Base-by-base conservation (phyloP, 495 filamentous ascomycete genomes). In the Jackrogersella multiformis region DNA sequence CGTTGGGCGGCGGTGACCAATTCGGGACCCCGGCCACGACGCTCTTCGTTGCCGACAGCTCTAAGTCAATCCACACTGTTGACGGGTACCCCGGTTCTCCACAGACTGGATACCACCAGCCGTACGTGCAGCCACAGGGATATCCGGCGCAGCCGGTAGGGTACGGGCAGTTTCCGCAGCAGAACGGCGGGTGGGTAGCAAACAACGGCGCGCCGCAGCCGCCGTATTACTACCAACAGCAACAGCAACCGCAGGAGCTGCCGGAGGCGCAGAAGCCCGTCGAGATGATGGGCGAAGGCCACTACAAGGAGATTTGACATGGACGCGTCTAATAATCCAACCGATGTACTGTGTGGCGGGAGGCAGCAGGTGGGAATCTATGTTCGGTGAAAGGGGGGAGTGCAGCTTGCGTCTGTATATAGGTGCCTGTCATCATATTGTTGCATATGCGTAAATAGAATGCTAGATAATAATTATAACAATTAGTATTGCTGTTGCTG, bases 251-350 rank as follows among this genome's bases (percentile, higher is more conserved):
- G 3, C 48, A 70, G 3, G 56, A 71, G 28, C 46, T 74, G 38
- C 51, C 72, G 0, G 60, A 67, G 2, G 63, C 65, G 58, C 38
- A 44, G 10, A 57, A 41, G 46, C 64, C 67, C 2, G 48, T 60
- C 21, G 72, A 74, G 52, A 45, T 74, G 28, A 66, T 70, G 66
- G 66, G 70, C 0, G 69, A 74, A 7, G 72, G 66, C 1, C 70
- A 72, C n/a, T 60, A 66, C 34, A 66, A 61, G 42, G 72, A 74
- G 23, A 56, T n/a, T n/a, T 32, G n/a, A 66, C 72, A 13, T 66
- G 61, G 66, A 30, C n/a, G n/a, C 15, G 4, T 8, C 21, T 46
- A 24, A 18, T 20, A 2, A 23, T 1, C 8, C 13, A n/a, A 49
- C 10, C 5, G 23, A 15, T 30, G n/a, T 15, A 12, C 5, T 9